phyloP scores from a whole-genome alignment of 2,329 filamentous ascomycete species.

The Xylariaceae sp. region DNA sequence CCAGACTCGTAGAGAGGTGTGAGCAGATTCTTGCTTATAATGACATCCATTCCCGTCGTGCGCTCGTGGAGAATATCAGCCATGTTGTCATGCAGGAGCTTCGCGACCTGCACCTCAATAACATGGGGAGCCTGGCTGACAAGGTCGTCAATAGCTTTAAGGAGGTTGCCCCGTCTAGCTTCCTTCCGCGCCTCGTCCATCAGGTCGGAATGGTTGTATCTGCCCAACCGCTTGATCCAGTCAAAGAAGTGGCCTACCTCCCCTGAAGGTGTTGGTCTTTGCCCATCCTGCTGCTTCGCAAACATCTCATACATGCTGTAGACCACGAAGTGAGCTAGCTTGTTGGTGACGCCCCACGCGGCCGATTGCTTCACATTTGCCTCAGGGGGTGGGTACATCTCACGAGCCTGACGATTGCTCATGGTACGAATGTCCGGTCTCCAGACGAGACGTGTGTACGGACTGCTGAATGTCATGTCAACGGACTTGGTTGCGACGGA shows the following conservation, averaged over 20 bases:
- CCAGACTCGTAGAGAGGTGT: background rate
- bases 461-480: constrained; percentile 3
- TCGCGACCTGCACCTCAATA: background rate
- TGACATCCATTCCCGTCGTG: background rate
- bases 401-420: background rate
- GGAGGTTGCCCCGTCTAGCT: background rate
- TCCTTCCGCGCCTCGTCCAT: background rate
- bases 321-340: background rate
- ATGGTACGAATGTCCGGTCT: constrained; percentile 11
- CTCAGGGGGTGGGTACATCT: background rate
- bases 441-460: constrained; percentile 15
- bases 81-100: constrained; percentile 2
- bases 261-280: background rate
- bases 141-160: background rate
- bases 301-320: background rate
- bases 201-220: background rate
- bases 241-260: background rate
- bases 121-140: background rate
- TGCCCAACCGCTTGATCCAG: background rate
- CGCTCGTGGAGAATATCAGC: constrained; percentile 2
- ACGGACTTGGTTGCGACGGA: background rate
- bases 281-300: background rate
- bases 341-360: background rate
- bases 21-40: background rate
- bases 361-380: background rate